Percentiles rank a stretch among this genome's conserved stretches.
Evolutionary conservation across 2,329 filamentous ascomycete species (phyloP).

Genomic region (Hypoxylon sp.): DNA sequence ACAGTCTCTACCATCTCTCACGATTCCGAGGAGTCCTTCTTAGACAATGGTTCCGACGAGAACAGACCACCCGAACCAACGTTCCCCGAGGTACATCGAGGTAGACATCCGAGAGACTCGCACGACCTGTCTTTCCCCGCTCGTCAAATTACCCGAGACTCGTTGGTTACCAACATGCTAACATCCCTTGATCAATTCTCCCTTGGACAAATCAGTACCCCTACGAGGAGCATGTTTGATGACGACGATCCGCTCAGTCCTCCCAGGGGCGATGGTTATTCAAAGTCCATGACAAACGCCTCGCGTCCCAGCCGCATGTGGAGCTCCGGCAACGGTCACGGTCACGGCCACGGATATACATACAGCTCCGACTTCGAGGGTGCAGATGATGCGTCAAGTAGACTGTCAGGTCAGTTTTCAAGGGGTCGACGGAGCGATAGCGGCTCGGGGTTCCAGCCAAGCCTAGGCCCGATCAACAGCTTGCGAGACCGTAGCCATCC

Average conservation of each 20-base stretch:
- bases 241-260: conserved; percentile 47
- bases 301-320: conserved; percentile 40
- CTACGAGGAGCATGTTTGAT: conserved; percentile 47
- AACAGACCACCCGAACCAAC: conserved; percentile 44
- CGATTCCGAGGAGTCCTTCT: conserved; percentile 44
- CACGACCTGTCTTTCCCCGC: conserved; percentile 87
- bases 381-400: conserved; percentile 60
- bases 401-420: conserved; percentile 60
- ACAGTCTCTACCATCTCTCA: conserved; percentile 36
- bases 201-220: conserved; percentile 55
- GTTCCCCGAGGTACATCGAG: conserved; percentile 43
- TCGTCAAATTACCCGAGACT: conserved; percentile 81
- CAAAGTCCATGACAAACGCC: conserved; percentile 41
- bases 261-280: conserved; percentile 39
- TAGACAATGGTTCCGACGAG: conserved; percentile 43
- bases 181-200: conserved; percentile 88
- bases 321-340: conserved; percentile 37
- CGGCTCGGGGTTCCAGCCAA: conserved; percentile 73
- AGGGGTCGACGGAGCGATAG: conserved; percentile 79
- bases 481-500: conserved; percentile 58
- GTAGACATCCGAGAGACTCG: conserved; percentile 63
- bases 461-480: conserved; percentile 69
- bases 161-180: conserved; percentile 94
- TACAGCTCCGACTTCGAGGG: conserved; percentile 69
- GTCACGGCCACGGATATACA: conserved; percentile 57